Evolutionary conservation across 2,329 filamentous ascomycete genomes (phyloP).

Genomic region (Fusarium foetens): DNA sequence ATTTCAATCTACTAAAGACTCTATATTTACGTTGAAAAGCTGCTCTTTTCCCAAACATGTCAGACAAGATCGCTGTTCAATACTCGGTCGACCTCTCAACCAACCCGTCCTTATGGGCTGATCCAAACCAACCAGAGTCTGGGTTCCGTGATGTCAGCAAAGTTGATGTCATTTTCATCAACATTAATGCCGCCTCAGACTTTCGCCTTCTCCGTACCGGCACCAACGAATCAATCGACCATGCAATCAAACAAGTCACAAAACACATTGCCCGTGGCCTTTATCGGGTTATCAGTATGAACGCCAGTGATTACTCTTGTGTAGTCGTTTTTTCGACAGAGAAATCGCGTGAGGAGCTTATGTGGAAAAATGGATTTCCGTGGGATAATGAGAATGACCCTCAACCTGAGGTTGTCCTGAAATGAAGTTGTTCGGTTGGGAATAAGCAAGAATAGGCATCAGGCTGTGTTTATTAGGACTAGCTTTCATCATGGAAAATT

Average conservation of each 20-base stretch:
- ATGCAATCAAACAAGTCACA: neutral
- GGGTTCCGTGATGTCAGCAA: neutral
- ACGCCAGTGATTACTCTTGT: neutral
- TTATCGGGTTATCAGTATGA: neutral
- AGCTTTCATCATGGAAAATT: too few relatives aligned
- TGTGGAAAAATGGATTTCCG: neutral
- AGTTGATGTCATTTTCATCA: neutral
- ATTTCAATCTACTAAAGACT: too few relatives aligned
- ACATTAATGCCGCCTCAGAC: neutral
- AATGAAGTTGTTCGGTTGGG: neutral
- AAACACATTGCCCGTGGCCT: neutral
- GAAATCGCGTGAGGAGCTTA: neutral
- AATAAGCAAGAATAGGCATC: neutral
- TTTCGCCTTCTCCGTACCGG: neutral
- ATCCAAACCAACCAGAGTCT: too few relatives aligned
- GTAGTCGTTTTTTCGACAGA: neutral
- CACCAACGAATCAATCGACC: neutral
- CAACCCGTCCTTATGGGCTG: too few relatives aligned
- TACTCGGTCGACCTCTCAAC: too few relatives aligned
- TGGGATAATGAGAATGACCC: neutral
- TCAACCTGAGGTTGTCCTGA: neutral
- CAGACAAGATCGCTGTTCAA: too few relatives aligned
- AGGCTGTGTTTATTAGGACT: neutral
- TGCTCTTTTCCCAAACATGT: too few relatives aligned
- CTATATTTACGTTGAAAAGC: too few relatives aligned